Evolutionary conservation across 2,329 filamentous ascomycete species (phyloP).

Genomic region (Fusarium devonianum): DNA sequence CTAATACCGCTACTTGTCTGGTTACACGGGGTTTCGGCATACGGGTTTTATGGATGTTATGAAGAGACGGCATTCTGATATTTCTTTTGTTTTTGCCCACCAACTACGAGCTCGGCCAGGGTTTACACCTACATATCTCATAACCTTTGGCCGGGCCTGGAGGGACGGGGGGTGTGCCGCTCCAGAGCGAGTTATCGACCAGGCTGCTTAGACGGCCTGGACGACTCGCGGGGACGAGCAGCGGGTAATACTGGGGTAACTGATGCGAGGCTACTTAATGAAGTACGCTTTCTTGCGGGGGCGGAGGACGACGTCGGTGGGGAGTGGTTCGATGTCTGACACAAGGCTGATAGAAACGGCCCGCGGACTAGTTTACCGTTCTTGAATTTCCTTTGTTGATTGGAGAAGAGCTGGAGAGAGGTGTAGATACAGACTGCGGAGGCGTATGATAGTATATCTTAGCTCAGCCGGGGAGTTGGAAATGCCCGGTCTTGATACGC

Average conservation of each 20-base stretch:
- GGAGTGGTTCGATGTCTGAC: slow-evolving; percentile 42
- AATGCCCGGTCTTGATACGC: slow-evolving; percentile 20
- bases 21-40: slow-evolving; percentile 38
- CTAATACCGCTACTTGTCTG: slow-evolving; percentile 38
- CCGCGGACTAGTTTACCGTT: slow-evolving; percentile 32
- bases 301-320: slow-evolving; percentile 35
- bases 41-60: slow-evolving; percentile 41
- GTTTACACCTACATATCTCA: slow-evolving; percentile 14
- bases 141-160: slow-evolving; percentile 18
- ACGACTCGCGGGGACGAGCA: slow-evolving; percentile 28
- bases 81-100: slow-evolving; percentile 28
- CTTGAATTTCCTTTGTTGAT: slow-evolving; percentile 42
- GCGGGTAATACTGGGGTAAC: slow-evolving; percentile 43
- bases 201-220: slow-evolving; percentile 28
- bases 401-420: slow-evolving; percentile 16
- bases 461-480: slow-evolving; percentile 23
- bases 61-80: slow-evolving; percentile 43
- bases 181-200: slow-evolving; percentile 34
- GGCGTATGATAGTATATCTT: slow-evolving; percentile 26
- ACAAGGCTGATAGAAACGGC: slow-evolving; percentile 40
- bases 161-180: slow-evolving; percentile 31
- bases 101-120: slow-evolving; percentile 16
- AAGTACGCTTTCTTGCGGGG: slow-evolving; percentile 34
- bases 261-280: slow-evolving; percentile 40
- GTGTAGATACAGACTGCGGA: slow-evolving; percentile 36